Conservation (phyloP, 495 filamentous ascomycete species). For the Trichoderma erinaceum region DNA sequence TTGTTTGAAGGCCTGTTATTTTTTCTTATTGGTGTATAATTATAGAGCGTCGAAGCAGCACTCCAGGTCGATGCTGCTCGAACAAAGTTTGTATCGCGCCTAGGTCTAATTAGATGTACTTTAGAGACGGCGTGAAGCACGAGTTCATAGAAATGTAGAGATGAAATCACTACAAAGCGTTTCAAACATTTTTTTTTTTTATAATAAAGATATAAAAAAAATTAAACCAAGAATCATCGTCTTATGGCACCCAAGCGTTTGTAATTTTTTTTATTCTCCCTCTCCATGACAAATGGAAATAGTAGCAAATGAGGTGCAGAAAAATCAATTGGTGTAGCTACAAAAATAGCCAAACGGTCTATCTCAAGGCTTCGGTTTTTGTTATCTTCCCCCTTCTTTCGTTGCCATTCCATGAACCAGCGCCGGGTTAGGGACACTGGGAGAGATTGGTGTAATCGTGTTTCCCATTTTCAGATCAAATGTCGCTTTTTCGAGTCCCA, state of each 20-base stretch:
- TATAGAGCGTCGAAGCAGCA: constrained; percentile 14
- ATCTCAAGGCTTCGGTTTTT: not conserved
- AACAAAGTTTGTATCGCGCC: not conserved
- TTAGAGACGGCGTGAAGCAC: constrained; percentile 14
- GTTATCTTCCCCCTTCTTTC: not conserved
- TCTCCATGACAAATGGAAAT: not conserved
- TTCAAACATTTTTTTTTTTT: too few species aligned
- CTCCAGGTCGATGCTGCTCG: constrained; percentile 8
- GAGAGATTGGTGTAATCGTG: not conserved
- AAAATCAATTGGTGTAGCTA: constrained; percentile 13
- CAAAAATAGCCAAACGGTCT: constrained; percentile 1
- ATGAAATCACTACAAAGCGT: constrained; percentile 13
- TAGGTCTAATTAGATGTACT: constrained; percentile 13
- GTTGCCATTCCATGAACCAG: constrained; percentile 3
- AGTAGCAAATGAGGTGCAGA: not conserved
- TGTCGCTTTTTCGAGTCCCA: constrained; percentile 5
- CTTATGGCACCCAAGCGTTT: too few species aligned
- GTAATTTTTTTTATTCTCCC: not conserved
- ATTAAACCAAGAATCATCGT: too few species aligned
- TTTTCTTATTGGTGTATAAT: constrained; percentile 16
- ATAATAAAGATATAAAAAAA: too few species aligned
- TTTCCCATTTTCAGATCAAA: not conserved
- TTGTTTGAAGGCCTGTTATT: constrained; percentile 4
- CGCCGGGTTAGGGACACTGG: not conserved
- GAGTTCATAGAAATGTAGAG: constrained; percentile 15